Evolutionary conservation across 129 eudicot genomes (phyloP).

Genomic region (Artemisia argyi): DNA sequence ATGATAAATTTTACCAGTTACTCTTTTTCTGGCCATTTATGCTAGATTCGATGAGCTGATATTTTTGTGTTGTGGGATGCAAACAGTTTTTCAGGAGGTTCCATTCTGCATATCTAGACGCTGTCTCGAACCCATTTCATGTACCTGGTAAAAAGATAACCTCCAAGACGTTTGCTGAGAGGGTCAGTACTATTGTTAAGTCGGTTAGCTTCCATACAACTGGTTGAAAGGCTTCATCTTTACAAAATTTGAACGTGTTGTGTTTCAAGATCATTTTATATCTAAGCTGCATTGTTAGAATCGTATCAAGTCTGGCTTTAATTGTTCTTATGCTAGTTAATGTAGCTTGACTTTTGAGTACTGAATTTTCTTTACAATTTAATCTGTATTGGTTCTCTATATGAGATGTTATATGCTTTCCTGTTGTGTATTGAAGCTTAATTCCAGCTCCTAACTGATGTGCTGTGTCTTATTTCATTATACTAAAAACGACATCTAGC

Average conservation of each 20-base stretch:
- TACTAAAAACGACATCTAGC: background rate
- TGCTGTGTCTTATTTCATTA: background rate
- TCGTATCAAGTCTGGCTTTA: background rate
- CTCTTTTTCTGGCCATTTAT: background rate
- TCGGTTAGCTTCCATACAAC: conserved; percentile 72
- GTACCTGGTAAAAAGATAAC: conserved; percentile 97
- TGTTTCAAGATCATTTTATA: background rate
- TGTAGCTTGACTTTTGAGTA: background rate
- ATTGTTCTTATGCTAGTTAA: background rate
- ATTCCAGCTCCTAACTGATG: background rate
- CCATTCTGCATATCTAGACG: conserved; percentile 92
- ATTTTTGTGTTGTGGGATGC: background rate
- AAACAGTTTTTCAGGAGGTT: conserved; percentile 89
- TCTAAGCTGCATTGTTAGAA: background rate
- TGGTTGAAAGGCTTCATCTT: conserved; percentile 32
- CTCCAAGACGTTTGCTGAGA: conserved; percentile 73
- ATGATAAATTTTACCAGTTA: background rate
- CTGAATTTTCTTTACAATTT: background rate
- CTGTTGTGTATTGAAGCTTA: background rate
- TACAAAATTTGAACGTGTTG: too few species aligned
- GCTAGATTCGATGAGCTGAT: background rate
- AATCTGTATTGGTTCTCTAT: background rate
- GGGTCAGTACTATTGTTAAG: conserved; percentile 83
- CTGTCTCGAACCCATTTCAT: conserved; percentile 96
- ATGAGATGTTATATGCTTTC: background rate